Conservation (phyloP, 1,284 basidiomycete species). For the Marasmius fiardii region DNA sequence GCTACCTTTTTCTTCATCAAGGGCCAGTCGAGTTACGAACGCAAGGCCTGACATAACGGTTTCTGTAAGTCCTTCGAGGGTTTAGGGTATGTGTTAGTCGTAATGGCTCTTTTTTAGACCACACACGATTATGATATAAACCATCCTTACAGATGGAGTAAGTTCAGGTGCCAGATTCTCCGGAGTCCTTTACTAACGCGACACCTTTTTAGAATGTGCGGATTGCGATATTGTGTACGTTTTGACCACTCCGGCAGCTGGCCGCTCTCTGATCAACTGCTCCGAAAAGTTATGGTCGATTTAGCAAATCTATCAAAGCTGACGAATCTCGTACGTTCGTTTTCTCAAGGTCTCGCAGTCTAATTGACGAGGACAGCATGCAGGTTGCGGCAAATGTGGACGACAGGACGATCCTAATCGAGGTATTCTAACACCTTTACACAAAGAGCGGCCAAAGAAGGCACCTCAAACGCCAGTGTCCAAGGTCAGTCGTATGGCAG, state of each 20-base stretch:
- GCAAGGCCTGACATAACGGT: conserved; percentile 65
- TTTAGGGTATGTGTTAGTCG: neutral
- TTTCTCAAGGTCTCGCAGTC: neutral
- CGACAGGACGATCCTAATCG: conserved; percentile 24
- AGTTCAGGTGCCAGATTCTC: conserved; percentile 22
- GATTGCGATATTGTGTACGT: conserved; percentile 64
- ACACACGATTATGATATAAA: conserved; percentile 74
- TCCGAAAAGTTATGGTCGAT: conserved; percentile 63
- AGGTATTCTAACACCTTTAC: conserved; percentile 56
- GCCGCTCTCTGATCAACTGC: conserved; percentile 1
- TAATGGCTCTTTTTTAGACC: conserved; percentile 39
- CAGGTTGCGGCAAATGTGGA: conserved; percentile 44
- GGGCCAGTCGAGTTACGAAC: conserved; percentile 63
- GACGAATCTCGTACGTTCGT: conserved; percentile 55
- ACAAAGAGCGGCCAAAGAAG: conserved; percentile 31
- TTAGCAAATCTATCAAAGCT: conserved; percentile 72
- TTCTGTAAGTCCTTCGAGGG: conserved; percentile 43
- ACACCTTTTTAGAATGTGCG: conserved; percentile 51
- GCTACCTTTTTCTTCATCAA: conserved; percentile 23
- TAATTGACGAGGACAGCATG: neutral
- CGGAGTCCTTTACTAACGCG: conserved; percentile 4
- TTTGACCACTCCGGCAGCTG: neutral
- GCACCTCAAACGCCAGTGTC: conserved; percentile 28
- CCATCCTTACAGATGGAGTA: conserved; percentile 78
- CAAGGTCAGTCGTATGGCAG: conserved; percentile 44